phyloP scores from a whole-genome alignment of 2,329 filamentous ascomycete species.

The Corynespora cassiicola region DNA sequence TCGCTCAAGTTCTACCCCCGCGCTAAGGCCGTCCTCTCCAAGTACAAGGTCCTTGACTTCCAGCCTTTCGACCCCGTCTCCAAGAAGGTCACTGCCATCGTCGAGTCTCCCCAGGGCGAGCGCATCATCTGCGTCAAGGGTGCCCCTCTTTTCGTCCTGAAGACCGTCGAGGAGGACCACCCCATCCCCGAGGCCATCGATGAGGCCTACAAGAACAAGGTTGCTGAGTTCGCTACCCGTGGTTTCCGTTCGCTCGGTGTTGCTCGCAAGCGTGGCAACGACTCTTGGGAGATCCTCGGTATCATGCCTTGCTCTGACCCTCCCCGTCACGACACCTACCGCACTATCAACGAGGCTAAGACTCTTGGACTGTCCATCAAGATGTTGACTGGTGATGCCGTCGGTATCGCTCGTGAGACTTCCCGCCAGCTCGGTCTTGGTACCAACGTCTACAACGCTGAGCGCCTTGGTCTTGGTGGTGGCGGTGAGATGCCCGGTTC shows the following conservation, averaged over 20 bases:
- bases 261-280: slow-evolving; percentile 84
- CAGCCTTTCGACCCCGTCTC: slow-evolving; percentile 90
- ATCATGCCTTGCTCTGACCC: slow-evolving; percentile 96
- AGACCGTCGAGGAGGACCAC: slow-evolving; percentile 86
- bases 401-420: slow-evolving; percentile 91
- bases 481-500: slow-evolving; percentile 93
- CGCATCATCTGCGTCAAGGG: slow-evolving; percentile 90
- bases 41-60: slow-evolving; percentile 86
- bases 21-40: slow-evolving; percentile 79
- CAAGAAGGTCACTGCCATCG: slow-evolving; percentile 87
- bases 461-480: slow-evolving; percentile 87
- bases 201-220: slow-evolving; percentile 88
- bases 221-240: slow-evolving; percentile 88
- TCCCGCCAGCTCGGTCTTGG: slow-evolving; percentile 90
- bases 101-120: slow-evolving; percentile 83
- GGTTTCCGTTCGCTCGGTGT: slow-evolving; percentile 94
- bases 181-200: slow-evolving; percentile 78
- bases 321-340: slow-evolving; percentile 87
- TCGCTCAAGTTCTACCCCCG: slow-evolving; percentile 81
- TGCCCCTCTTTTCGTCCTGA: slow-evolving; percentile 85
- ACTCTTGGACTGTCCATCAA: slow-evolving; percentile 87
- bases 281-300: slow-evolving; percentile 87
- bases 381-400: slow-evolving; percentile 95
- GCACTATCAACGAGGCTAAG: slow-evolving; percentile 90
- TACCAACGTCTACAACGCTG: slow-evolving; percentile 93